Evolutionary conservation across 257 asterid genomes (phyloP).

Genomic region (Solanum neorickii): DNA sequence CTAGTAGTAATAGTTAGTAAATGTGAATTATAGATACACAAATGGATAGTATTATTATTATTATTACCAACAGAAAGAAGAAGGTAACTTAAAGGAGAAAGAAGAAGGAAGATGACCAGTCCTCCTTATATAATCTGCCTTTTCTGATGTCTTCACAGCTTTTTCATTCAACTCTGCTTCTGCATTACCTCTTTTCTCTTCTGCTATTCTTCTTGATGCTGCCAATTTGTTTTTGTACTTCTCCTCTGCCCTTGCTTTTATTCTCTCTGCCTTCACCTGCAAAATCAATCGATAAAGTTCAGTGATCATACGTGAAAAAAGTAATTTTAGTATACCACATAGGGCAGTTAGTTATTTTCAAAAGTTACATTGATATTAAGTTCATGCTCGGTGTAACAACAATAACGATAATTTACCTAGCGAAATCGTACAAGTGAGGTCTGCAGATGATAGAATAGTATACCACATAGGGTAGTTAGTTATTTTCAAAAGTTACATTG

Average conservation of each 20-base stretch:
- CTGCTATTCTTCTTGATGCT: slow-evolving; percentile 62
- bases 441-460: no score
- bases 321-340: not conserved
- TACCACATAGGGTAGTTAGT: not conserved
- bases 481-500: not conserved
- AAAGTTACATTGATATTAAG: not conserved
- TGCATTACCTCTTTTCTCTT: slow-evolving; percentile 76
- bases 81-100: slow-evolving; percentile 42
- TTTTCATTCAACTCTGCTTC: slow-evolving; percentile 72
- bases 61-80: slow-evolving; percentile 43
- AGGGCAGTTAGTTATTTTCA: not conserved
- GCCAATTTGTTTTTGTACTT: slow-evolving; percentile 58
- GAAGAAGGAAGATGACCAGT: slow-evolving; percentile 67
- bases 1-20: not conserved
- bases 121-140: slow-evolving; percentile 69
- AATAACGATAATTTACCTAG: no score
- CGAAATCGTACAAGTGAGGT: no score
- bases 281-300: not conserved
- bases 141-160: slow-evolving; percentile 52
- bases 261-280: slow-evolving; percentile 79
- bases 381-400: not conserved
- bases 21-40: not conserved
- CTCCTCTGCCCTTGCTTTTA: slow-evolving; percentile 76
- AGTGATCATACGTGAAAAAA: not conserved
- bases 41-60: not conserved